A percentile compares a stretch with the other conserved stretches of the same genome.
Conservation (phyloP, 768 basidiomycete species). For the Fomitopsis serialis region DNA sequence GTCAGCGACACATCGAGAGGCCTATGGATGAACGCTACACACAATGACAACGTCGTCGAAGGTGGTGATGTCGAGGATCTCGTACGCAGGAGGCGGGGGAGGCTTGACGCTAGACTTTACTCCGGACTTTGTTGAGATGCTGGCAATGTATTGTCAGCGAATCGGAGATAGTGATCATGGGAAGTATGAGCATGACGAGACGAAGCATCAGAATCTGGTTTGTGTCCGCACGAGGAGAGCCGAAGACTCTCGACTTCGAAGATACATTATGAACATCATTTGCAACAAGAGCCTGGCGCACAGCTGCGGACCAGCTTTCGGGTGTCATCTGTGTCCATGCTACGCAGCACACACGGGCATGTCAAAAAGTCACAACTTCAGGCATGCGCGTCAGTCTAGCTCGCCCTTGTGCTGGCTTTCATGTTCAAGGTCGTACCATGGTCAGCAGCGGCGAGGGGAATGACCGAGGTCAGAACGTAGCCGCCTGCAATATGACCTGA, state of each 20-base stretch:
- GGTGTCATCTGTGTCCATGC: too few species aligned
- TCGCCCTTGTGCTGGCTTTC: too few species aligned
- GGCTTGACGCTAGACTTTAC: constrained; percentile 86
- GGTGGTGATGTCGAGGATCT: constrained; percentile 61
- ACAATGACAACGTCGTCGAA: constrained; percentile 74
- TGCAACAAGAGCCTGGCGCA: too few species aligned
- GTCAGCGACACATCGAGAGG: neutral
- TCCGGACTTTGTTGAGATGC: constrained; percentile 69
- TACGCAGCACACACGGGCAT: too few species aligned
- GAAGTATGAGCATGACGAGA: neutral
- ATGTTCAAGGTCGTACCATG: too few species aligned
- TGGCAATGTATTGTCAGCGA: constrained; percentile 23
- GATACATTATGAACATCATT: too few species aligned
- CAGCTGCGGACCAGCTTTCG: too few species aligned
- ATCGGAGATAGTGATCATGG: neutral
- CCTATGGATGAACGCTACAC: neutral
- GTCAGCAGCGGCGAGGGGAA: too few species aligned
- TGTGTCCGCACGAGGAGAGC: neutral
- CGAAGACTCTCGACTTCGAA: too few species aligned
- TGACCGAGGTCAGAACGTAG: too few species aligned
- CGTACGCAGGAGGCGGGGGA: constrained; percentile 68
- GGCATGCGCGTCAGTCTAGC: too few species aligned
- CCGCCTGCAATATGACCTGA: too few species aligned
- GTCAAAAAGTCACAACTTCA: neutral
- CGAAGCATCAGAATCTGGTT: neutral